Conservation (phyloP, 768 basidiomycete genomes). For the Hortiboletus campestris region DNA sequence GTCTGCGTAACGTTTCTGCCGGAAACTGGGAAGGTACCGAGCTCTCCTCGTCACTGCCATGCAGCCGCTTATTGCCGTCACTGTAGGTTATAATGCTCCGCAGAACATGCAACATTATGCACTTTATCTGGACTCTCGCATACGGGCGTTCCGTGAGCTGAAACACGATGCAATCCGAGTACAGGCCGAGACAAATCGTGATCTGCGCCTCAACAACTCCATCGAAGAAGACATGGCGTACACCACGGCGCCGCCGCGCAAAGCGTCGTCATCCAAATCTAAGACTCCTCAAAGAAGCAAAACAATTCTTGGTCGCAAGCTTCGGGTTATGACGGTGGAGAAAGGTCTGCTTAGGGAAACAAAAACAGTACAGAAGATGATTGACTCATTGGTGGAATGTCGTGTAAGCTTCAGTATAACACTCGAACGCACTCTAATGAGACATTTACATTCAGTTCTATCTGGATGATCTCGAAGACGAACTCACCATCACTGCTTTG, state of each 20-base stretch:
- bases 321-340: conserved; percentile 91
- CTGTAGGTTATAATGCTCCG: conserved; percentile 77
- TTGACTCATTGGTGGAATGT: conserved; percentile 85
- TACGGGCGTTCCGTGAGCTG: conserved; percentile 83
- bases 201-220: conserved; percentile 62
- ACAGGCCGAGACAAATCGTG: conserved; percentile 90
- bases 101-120: conserved; percentile 88
- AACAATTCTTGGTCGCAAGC: conserved; percentile 77
- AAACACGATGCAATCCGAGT: conserved; percentile 94
- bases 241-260: conserved; percentile 26
- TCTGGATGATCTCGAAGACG: conserved; percentile 88
- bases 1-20: conserved; percentile 74
- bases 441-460: conserved; percentile 65
- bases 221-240: conserved; percentile 57
- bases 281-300: conserved; percentile 58
- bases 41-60: background rate
- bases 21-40: conserved; percentile 83
- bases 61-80: background rate
- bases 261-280: conserved; percentile 31
- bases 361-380: conserved; percentile 84
- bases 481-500: conserved; percentile 83
- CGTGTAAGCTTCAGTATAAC: conserved; percentile 52
- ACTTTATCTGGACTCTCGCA: conserved; percentile 82
- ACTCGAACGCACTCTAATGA: background rate
- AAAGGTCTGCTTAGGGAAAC: conserved; percentile 94